These are phyloP conservation scores for Tolypocladium paradoxum DNA, from an alignment of 2,329 filamentous ascomycete genomes.

Conservation along the genomic window DNA sequence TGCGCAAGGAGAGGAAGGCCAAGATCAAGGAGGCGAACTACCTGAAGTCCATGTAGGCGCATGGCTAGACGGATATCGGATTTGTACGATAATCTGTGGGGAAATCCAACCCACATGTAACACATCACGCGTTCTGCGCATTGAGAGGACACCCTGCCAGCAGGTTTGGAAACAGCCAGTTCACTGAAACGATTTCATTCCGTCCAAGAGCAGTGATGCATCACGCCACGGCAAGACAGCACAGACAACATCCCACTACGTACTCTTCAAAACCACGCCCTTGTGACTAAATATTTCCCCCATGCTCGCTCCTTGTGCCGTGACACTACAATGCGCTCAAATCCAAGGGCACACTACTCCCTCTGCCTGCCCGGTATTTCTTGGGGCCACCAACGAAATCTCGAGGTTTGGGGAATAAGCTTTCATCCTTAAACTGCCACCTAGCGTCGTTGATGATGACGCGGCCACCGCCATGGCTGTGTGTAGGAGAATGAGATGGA, in stretches of 20 bases:
- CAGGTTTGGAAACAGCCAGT: neutral
- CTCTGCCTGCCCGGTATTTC: slow-evolving; percentile 80
- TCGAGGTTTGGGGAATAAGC: slow-evolving; percentile 72
- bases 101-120: slow-evolving; percentile 13
- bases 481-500: slow-evolving; percentile 16
- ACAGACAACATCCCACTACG: neutral
- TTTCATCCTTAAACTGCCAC: slow-evolving; percentile 82
- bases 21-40: slow-evolving; percentile 81
- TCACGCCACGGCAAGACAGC: neutral
- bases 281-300: neutral
- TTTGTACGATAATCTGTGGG: slow-evolving; percentile 15
- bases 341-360: slow-evolving; percentile 88
- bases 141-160: neutral
- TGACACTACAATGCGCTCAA: slow-evolving; percentile 36
- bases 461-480: slow-evolving; percentile 21
- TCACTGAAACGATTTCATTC: neutral
- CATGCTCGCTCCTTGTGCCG: neutral
- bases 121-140: slow-evolving; percentile 7
- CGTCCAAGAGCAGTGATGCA: neutral
- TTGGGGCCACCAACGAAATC: slow-evolving; percentile 65
- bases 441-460: slow-evolving; percentile 63
- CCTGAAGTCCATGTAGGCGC: slow-evolving; percentile 61
- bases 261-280: neutral
- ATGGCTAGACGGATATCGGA: neutral
- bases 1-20: slow-evolving; percentile 64